A percentile compares a stretch with the other conserved stretches of the same genome.
These are phyloP conservation scores for Microdochium bolleyi DNA, from an alignment of 2,329 filamentous ascomycete genomes.

Conservation along the genomic window DNA sequence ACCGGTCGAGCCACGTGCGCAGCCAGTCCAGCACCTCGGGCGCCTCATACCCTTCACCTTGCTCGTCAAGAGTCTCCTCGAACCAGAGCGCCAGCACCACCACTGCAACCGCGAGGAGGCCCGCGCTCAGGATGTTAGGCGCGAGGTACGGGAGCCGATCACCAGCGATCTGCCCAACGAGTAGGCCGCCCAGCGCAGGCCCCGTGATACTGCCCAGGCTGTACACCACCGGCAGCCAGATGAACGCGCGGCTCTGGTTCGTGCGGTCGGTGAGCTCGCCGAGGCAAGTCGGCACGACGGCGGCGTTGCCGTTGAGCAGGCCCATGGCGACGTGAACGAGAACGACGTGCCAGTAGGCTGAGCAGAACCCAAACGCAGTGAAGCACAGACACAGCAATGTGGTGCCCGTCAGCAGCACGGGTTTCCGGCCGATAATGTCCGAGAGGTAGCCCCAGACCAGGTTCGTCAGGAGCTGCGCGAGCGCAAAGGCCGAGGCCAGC, in stretches of 20 bases:
- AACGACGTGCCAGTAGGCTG: conserved; percentile 74
- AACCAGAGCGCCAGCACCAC: conserved; percentile 71
- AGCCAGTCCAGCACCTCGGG: conserved; percentile 22
- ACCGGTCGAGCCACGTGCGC: conserved; percentile 10
- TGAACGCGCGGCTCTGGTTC: conserved; percentile 90
- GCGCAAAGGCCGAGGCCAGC: conserved; percentile 82
- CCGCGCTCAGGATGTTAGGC: conserved; percentile 74
- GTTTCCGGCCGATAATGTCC: conserved; percentile 73
- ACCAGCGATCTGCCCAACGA: conserved; percentile 56
- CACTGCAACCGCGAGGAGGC: conserved; percentile 64
- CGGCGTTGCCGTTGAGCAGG: conserved; percentile 88
- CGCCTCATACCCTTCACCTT: conserved; percentile 19
- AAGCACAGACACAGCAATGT: conserved; percentile 78
- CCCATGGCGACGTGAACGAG: conserved; percentile 87
- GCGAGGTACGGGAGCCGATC: conserved; percentile 72
- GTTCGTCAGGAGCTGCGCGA: conserved; percentile 88
- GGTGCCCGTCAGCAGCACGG: conserved; percentile 75
- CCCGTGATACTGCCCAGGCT: conserved; percentile 90
- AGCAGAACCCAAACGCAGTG: conserved; percentile 79
- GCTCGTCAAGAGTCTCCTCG: conserved; percentile 70
- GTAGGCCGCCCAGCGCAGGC: conserved; percentile 78
- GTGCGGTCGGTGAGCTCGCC: conserved; percentile 92
- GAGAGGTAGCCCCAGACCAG: conserved; percentile 85
- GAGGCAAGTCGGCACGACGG: conserved; percentile 85
- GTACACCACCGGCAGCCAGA: conserved; percentile 93